Evolutionary conservation across 2,329 filamentous ascomycete species (phyloP), one percentile per base, ranked within the genome.

Genomic region (Botrytis tulipae): DNA sequence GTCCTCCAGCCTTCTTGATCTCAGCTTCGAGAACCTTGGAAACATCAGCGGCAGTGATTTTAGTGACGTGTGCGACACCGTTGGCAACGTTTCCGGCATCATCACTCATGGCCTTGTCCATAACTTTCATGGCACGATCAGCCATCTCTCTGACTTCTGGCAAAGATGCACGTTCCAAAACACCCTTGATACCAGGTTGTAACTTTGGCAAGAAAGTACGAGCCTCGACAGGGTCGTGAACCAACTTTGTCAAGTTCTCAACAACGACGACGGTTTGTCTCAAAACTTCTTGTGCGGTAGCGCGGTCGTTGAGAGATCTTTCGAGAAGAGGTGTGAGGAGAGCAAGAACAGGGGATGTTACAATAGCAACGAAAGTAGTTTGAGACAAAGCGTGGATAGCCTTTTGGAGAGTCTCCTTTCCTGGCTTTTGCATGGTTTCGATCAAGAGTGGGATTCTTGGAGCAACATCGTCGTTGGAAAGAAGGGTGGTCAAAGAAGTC

Each of bases 291-390:
- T 99, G 96, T 5, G 93, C 88, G 7, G 96, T 99, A 25, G 89
- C 89, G 14, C 95, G 96, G 75, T 91, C 95, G 86, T 98, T 98
- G 75, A 99, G 88, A 29, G 95, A 94, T 78, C 96, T 92, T 85
- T 98, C 96, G 42, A 99, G 90, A 78, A 98, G 92, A 63, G 96
- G 96, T 2, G 96, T 99, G 72, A 99, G 88, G 73, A 99, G 90
- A 29, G 96, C 96, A 73, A 99, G 89, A 8, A 98, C 95, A 16
- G 96, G 96, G 14, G 95, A 98, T 20, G 94, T 98, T 78, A 99
- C 96, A 76, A 97, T 88, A 73, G 96, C 95, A 71, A 99, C 96
- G 78, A 99, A 99, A n/a, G 96, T 99, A 18, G 96, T 99, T 85
- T 97, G 94, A 6, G 95, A 98, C 63, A 99, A 87, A 63, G 95